Evolutionary conservation across 768 basidiomycete genomes (phyloP).

Genomic region (Termitomyces sp.): DNA sequence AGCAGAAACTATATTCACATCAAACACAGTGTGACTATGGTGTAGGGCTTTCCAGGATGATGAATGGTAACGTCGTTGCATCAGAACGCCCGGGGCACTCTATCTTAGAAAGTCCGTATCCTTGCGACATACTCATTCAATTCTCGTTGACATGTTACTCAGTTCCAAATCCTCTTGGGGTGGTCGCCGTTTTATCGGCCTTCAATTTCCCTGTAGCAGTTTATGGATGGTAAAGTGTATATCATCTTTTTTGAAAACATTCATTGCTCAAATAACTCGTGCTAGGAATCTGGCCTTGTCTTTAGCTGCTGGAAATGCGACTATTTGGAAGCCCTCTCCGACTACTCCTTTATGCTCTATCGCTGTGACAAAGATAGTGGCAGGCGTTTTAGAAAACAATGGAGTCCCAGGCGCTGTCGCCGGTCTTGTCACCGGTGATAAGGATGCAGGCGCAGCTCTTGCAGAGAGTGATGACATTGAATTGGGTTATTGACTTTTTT

Average conservation of each 20-base stretch:
- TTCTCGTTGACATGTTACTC: conserved; percentile 16
- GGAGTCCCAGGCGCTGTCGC: conserved; percentile 82
- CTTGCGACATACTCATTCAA: conserved; percentile 10
- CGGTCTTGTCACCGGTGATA: conserved; percentile 77
- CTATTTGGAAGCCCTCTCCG: conserved; percentile 93
- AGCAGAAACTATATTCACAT: conserved; percentile 2
- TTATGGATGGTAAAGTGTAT: conserved; percentile 66
- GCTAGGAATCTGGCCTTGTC: conserved; percentile 86
- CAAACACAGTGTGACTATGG: conserved; percentile 80
- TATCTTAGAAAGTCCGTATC: conserved; percentile 71
- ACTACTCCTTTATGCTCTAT: conserved; percentile 88
- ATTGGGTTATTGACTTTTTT: conserved; percentile 47
- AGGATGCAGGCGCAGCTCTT: conserved; percentile 72
- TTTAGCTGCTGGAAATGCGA: conserved; percentile 86
- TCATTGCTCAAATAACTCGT: neutral
- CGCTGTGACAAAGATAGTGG: conserved; percentile 82
- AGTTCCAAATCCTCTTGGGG: conserved; percentile 88
- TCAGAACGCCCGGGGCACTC: conserved; percentile 89
- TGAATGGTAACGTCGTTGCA: conserved; percentile 84
- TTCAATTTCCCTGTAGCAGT: conserved; percentile 98
- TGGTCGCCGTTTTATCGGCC: conserved; percentile 73
- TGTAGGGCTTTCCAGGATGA: conserved; percentile 89
- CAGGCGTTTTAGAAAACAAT: conserved; percentile 76
- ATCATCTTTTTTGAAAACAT: neutral
- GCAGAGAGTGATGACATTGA: conserved; percentile 72